A percentile compares a stretch with the other conserved stretches of the same genome.
Conservation (phyloP, 805 yeast genomes). For the Yarrowia deformans region DNA sequence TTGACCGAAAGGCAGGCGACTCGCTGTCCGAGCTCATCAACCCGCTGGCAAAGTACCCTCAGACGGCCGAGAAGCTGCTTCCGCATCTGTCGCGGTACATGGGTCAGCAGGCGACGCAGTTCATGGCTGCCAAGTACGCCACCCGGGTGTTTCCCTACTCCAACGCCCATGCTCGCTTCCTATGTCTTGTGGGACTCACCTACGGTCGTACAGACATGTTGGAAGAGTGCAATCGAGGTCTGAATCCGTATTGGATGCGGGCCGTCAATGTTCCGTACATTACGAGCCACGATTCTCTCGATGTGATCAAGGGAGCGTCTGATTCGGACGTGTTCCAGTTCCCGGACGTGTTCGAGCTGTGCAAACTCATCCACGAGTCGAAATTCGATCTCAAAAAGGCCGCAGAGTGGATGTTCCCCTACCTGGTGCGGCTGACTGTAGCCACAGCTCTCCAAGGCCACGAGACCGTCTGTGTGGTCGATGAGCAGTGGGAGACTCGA, state of each 20-base stretch:
- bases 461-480: constrained; percentile 65
- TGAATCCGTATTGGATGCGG: constrained; percentile 83
- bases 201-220: constrained; percentile 70
- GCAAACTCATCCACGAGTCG: constrained; percentile 38
- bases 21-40: constrained; percentile 26
- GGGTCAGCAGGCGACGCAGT: constrained; percentile 62
- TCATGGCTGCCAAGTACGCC: constrained; percentile 67
- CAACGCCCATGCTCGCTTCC: constrained; percentile 70
- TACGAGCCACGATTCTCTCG: constrained; percentile 12
- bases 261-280: constrained; percentile 51
- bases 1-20: constrained; percentile 57
- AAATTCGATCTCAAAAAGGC: constrained; percentile 41
- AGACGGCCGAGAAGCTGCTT: constrained; percentile 23
- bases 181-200: constrained; percentile 71
- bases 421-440: constrained; percentile 61
- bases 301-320: constrained; percentile 6
- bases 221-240: constrained; percentile 80
- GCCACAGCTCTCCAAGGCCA: constrained; percentile 66
- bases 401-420: constrained; percentile 58
- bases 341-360: constrained; percentile 25
- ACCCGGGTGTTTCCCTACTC: constrained; percentile 70
- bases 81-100: constrained; percentile 24
- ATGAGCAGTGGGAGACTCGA: constrained; percentile 76
- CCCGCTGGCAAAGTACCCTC: constrained; percentile 26
- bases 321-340: not conserved